Conservation (phyloP, 2,329 filamentous ascomycete species). For the Trichoderma koningiopsis region DNA sequence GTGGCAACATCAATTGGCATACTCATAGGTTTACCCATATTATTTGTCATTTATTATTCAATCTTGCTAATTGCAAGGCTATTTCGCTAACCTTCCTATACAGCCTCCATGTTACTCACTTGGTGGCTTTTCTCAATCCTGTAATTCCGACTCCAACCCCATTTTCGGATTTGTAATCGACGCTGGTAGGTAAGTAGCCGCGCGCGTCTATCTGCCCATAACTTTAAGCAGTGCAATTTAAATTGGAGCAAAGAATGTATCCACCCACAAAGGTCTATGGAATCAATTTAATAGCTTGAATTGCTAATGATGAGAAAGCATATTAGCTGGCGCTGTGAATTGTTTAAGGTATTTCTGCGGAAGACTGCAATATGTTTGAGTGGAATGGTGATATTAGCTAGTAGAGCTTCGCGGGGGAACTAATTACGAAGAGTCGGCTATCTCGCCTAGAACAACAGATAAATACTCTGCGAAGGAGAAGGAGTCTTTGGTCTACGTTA, state of each 20-base stretch:
- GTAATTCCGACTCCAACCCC: conserved; percentile 1
- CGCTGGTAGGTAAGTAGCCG: not conserved
- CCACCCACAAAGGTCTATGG: not conserved
- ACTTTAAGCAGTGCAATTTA: not conserved
- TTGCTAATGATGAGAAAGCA: conserved; percentile 19
- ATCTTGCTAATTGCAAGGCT: not conserved
- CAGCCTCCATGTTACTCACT: not conserved
- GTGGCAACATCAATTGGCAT: not conserved
- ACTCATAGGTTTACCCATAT: not conserved
- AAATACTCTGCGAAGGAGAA: not conserved
- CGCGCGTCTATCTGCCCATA: not conserved
- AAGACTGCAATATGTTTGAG: not conserved
- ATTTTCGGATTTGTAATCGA: conserved; percentile 15
- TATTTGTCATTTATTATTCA: conserved; percentile 13
- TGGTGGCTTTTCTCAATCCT: not conserved
- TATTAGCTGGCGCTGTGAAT: not conserved
- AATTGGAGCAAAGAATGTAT: not conserved
- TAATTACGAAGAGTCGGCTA: not conserved
- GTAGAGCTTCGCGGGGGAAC: not conserved
- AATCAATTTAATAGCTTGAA: not conserved
- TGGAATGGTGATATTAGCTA: not conserved
- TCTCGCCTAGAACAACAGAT: not conserved
- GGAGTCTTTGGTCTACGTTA: not conserved
- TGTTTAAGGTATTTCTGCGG: too few relatives aligned
- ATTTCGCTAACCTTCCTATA: not conserved